Evolutionary conservation across 2,329 filamentous ascomycete species (phyloP), one percentile per base, ranked within the genome.

Genomic region (Arthrobotrys sinensis): DNA sequence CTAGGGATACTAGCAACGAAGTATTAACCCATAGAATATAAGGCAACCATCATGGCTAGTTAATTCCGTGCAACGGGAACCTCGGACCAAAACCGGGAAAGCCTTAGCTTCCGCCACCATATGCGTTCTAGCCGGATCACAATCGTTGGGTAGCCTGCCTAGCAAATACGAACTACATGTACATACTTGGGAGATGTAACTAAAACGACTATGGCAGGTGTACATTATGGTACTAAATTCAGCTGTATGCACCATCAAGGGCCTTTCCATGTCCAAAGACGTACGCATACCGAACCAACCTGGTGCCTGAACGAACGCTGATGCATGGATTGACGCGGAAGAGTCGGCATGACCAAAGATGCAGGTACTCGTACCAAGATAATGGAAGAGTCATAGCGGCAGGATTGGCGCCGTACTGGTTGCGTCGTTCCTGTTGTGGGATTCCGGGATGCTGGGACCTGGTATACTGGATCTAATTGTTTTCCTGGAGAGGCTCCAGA

Each of bases 361-460:
- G 53, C 34, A 60, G 53, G 53, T 60, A 52, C 21, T 52, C 3
- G 48, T 32, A 40, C 53, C 48, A 53, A 53, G 48, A 53, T 14
- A 34, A 16, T 53, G 14, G 24, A 12, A 53, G 28, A 32, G 12
- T n/a, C 48, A 34, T 34, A 24, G 24, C 48, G 24, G 21, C 24
- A 52, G 12, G 24, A 40, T 60, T 14, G 19, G 34, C 53, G 34
- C 53, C 14, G 24, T 24, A 12, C 11, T n/a, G 2, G 10, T 24
- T 14, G 16, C 7, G 36, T 43, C 16, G 53, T 60, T 24, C 5
- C 16, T 10, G 14, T 1, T 24, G 40, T 60, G 34, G 53, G 16
- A 60, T 60, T 34, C 53, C 53, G 53, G 53, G 36, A n/a, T 10
- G 11, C 8, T 60, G 53, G 53, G n/a, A 60, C 36, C 40, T 55